These are phyloP conservation scores for Arachis monticola DNA, from an alignment of 331 rosid genomes.

Conservation along the genomic window DNA sequence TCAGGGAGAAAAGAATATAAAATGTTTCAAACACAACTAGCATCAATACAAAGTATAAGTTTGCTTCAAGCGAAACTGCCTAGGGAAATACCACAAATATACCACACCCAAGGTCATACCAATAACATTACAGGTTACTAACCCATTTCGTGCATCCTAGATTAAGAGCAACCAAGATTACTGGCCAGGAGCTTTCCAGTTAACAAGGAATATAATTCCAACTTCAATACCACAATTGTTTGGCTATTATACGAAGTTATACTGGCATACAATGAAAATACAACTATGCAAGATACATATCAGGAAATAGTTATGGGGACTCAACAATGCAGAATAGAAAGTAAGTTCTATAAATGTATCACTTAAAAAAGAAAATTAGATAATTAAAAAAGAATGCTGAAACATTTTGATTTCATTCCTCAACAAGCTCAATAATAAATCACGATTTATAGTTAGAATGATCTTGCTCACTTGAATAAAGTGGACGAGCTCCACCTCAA, in stretches of 20 bases:
- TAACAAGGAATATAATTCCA: slow-evolving; percentile 16
- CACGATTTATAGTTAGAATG: slow-evolving; percentile 33
- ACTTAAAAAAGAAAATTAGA: neutral
- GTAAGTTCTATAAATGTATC: slow-evolving; percentile 21
- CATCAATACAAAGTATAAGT: slow-evolving; percentile 23
- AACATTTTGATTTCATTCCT: slow-evolving; percentile 12
- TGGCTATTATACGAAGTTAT: neutral
- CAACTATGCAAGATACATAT: slow-evolving; percentile 8
- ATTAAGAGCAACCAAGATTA: neutral
- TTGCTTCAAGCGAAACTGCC: slow-evolving; percentile 1
- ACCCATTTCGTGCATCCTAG: neutral
- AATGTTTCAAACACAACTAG: slow-evolving; percentile 23
- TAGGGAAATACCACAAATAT: slow-evolving; percentile 12
- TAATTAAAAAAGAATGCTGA: slow-evolving; percentile 17
- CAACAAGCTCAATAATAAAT: slow-evolving; percentile 26
- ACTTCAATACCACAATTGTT: slow-evolving; percentile 18
- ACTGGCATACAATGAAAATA: slow-evolving; percentile 10
- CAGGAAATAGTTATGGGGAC: slow-evolving; percentile 5
- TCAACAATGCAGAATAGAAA: slow-evolving; percentile 12
- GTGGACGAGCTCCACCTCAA: slow-evolving; percentile 95
- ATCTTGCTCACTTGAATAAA: slow-evolving; percentile 75
- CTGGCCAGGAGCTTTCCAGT: neutral
- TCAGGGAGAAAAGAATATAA: slow-evolving; percentile 12
- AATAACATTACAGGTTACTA: neutral
- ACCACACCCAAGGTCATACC: neutral